Evolutionary conservation across 352 stramenopile genomes (phyloP), one percentile per base, ranked within the genome.

Genomic region (Saprolegnia diclina): DNA sequence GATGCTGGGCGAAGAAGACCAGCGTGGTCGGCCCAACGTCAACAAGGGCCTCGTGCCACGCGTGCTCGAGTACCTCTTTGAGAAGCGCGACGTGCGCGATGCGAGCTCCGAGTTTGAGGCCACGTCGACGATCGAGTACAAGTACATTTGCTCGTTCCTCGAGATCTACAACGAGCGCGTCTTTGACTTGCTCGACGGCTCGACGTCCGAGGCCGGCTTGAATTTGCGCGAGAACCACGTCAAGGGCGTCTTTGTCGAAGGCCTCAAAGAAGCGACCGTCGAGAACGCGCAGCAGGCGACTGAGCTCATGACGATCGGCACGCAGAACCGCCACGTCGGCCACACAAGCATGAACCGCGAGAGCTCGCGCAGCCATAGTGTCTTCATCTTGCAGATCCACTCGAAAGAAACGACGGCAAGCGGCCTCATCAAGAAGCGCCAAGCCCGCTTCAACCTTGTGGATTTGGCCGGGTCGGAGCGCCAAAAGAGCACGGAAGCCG

Each of bases 391-490:
- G 22, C 89, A 94, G 56, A 64, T 99, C 46, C 84, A 98, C 67
- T 88, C 90, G 24, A 89, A 79, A 50, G 82, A 90, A 44, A 83
- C 72, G 11, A 82, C 75, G 0, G 22, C 74, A 1, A 78, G 88
- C 64, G 84, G 83, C 19, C 70, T 85, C 54, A 89, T 80, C 11
- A 88, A 87, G 57, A 89, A 79, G 24, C 80, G 85, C 5, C 79
- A 77, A 9, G 98, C 95, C 6, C 94, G 95, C 6, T 91, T 99
- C 35, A 83, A 99, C 73, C 80, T 99, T 29, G 97, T 99, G 19
- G 97, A 99, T 82, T 79, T 99, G 44, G 97, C 97, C 16, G 97
- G 97, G 14, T 98, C 92, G 4, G 97, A 99, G 78, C 97, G 95
- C 56, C 95, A 98, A 67, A 88, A 91, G 19, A 96, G 92, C 73